Conservation (phyloP, 2,329 filamentous ascomycete genomes). For the Bipolaris victoriae region DNA sequence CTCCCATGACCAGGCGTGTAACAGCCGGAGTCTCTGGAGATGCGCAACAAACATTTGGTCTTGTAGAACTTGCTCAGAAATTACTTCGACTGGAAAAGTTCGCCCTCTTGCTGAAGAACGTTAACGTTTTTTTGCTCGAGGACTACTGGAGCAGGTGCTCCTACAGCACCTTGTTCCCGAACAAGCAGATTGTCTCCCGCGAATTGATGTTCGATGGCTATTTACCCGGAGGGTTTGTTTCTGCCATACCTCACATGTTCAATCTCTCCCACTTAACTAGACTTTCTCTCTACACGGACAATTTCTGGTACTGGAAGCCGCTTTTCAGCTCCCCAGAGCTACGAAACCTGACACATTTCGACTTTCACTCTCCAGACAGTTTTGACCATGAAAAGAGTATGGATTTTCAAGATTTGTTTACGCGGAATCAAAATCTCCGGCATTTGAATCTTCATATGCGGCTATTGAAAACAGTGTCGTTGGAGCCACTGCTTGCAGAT, state of each 20-base stretch:
- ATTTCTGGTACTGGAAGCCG: not conserved
- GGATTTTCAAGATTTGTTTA: not conserved
- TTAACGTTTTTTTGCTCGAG: no score
- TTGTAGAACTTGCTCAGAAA: not conserved
- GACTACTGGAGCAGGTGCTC: no score
- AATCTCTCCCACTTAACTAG: constrained; percentile 8
- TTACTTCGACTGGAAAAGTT: constrained; percentile 10
- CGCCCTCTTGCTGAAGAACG: not conserved
- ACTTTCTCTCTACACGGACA: not conserved
- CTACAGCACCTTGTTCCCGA: not conserved
- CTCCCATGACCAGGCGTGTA: not conserved
- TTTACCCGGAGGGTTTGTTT: constrained; percentile 1
- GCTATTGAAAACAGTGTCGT: not conserved
- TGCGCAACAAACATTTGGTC: not conserved
- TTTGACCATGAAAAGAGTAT: not conserved
- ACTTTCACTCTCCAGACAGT: not conserved
- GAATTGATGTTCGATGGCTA: constrained; percentile 2
- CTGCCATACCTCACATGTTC: not conserved
- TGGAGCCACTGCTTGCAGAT: not conserved
- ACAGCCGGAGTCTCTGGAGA: not conserved
- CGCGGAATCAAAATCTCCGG: not conserved
- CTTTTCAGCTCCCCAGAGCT: not conserved
- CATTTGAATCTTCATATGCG: not conserved
- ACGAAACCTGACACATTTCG: not conserved
- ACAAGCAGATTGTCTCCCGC: not conserved